Percentiles rank a stretch among this genome's conserved stretches.
phyloP scores from a whole-genome alignment of 2,329 filamentous ascomycete genomes.

The Hawksworthiomyces lignivorus region DNA sequence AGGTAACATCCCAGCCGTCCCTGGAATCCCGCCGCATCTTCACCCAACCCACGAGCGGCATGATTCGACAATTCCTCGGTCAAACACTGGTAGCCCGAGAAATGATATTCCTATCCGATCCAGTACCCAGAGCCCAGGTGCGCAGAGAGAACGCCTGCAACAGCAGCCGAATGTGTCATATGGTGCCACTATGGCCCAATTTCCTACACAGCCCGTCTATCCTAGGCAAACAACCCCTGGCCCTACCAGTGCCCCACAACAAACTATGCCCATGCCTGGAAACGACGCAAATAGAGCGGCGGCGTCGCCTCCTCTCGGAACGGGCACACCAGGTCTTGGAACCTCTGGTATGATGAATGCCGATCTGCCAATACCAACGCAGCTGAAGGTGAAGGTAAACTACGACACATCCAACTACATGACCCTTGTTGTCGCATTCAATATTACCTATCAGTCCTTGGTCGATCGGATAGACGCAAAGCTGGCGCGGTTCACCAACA shows the following conservation, averaged over 20 bases:
- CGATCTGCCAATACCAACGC: conserved; percentile 53
- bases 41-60: conserved; percentile 44
- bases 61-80: conserved; percentile 63
- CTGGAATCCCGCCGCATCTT: conserved; percentile 66
- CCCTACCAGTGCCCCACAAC: conserved; percentile 18
- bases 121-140: conserved; percentile 63
- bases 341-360: conserved; percentile 20
- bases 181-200: conserved; percentile 47
- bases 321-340: conserved; percentile 27
- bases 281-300: conserved; percentile 24
- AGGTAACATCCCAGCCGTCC: conserved; percentile 58
- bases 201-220: conserved; percentile 47
- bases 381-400: conserved; percentile 93
- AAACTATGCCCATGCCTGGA: conserved; percentile 17
- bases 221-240: conserved; percentile 39
- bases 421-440: conserved; percentile 91
- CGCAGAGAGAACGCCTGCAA: conserved; percentile 53
- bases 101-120: conserved; percentile 59
- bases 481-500: conserved; percentile 74
- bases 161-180: conserved; percentile 35
- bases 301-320: conserved; percentile 26
- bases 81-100: conserved; percentile 72
- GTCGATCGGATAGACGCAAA: conserved; percentile 96
- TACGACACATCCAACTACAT: conserved; percentile 81
- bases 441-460: conserved; percentile 87